Evolutionary conservation across 2,329 filamentous ascomycete genomes (phyloP).

Genomic region (Teratosphaeria destructans): DNA sequence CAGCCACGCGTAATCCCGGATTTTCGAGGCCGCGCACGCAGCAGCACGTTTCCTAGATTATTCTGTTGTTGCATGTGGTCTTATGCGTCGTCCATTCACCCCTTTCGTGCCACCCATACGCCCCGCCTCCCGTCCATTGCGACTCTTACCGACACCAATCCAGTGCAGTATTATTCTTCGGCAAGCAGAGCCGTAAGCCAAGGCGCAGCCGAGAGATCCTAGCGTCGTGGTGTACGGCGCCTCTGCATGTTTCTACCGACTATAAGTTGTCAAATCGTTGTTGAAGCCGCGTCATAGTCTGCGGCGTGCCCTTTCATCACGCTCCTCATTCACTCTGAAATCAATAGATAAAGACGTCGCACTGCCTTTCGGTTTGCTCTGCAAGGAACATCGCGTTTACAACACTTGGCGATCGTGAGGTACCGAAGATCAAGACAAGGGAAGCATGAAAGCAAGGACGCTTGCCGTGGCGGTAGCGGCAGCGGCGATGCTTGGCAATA

Average conservation of each 20-base stretch:
- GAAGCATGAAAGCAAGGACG: constrained; percentile 15
- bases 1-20: neutral
- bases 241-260: neutral
- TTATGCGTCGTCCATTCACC: neutral
- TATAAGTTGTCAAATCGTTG: neutral
- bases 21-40: neutral
- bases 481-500: constrained; percentile 10
- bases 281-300: neutral
- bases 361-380: neutral
- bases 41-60: neutral
- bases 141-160: neutral
- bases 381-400: neutral
- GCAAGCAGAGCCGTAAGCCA: neutral
- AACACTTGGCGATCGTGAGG: neutral
- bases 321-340: neutral
- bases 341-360: too few relatives aligned
- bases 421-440: neutral
- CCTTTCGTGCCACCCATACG: neutral
- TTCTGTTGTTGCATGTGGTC: neutral
- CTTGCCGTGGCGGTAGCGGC: constrained; percentile 18
- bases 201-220: too few relatives aligned
- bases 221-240: neutral
- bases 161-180: neutral
- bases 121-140: too few relatives aligned
- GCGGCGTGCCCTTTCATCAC: neutral